Evolutionary conservation across 306 rosid species (phyloP), one percentile per base, ranked within the genome.

Genomic region (Lotus japonicus): DNA sequence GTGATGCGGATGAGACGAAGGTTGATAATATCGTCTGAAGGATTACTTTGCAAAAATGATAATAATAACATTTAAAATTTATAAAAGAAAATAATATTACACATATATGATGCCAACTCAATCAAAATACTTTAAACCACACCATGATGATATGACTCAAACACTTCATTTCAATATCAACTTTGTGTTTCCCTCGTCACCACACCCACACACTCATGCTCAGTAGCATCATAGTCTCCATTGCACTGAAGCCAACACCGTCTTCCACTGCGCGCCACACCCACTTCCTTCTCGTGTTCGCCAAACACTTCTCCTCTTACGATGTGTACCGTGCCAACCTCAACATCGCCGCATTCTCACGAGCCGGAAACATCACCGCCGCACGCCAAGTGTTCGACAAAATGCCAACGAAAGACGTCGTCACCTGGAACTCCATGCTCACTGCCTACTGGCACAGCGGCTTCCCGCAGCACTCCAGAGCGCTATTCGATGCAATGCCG

Each of bases 401-500:
- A 77, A 83, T 58, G 80, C 76, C 84, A 4, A 46, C 15, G 2
- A 79, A 71, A 16, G 86, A 83, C 54, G 54, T 82, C 7, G 77
- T 88, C 44, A 72, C 84, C 0, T 85, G 87, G 88, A 85, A 88
- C 65, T 43, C 85, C 16, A 65, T 88, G 71, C 58, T 83, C 48
- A 68, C 84, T 18, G 86, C 79, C 11, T 82, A 82, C 55, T 85
- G 83, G 84, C 76, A 66, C 14, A 75, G 76, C 39, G 87, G 91
- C 13, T 12, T 46, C 33, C 64, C 80, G 1, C 36, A 68, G 41
- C 84, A 65, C 2, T 74, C 86, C 51, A 66, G 4, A 70, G 7
- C 67, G 2, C 58, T 85, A 54, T 85, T 88, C 66, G 15, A 73
- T 6, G 52, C 42, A 15, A 82, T 85, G 87, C 84, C 85, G 13